These are phyloP conservation scores for Alternaria triticimaculans DNA, from an alignment of 2,329 filamentous ascomycete species.

Conservation along the genomic window DNA sequence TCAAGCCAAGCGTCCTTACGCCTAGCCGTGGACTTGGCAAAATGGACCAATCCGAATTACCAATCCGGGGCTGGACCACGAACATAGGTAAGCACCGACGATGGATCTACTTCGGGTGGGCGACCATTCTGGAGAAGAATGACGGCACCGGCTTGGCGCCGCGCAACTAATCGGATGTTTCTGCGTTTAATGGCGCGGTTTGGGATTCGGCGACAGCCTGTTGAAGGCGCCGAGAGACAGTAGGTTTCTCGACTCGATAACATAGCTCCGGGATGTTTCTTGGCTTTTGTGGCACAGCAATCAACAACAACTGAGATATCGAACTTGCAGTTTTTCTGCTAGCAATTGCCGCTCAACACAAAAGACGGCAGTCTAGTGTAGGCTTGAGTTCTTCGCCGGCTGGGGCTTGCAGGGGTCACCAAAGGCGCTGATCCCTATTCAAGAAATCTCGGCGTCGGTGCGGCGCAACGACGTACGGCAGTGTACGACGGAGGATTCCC, in stretches of 20 bases:
- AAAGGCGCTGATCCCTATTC: neutral
- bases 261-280: neutral
- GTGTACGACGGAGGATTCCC: neutral
- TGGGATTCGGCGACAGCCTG: neutral
- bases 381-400: neutral
- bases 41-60: neutral
- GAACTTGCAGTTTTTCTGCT: neutral
- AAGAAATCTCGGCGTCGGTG: neutral
- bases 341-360: neutral
- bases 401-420: neutral
- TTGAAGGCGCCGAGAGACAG: neutral
- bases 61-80: neutral
- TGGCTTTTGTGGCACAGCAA: conserved; percentile 3
- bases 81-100: neutral
- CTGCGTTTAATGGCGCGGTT: neutral
- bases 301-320: neutral
- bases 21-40: neutral
- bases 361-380: neutral
- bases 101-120: neutral
- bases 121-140: neutral
- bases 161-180: neutral
- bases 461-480: neutral
- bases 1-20: neutral
- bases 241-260: conserved; percentile 3
- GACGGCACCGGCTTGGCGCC: neutral